Conservation (phyloP, 495 filamentous ascomycete species). For the Penicillium salamii region DNA sequence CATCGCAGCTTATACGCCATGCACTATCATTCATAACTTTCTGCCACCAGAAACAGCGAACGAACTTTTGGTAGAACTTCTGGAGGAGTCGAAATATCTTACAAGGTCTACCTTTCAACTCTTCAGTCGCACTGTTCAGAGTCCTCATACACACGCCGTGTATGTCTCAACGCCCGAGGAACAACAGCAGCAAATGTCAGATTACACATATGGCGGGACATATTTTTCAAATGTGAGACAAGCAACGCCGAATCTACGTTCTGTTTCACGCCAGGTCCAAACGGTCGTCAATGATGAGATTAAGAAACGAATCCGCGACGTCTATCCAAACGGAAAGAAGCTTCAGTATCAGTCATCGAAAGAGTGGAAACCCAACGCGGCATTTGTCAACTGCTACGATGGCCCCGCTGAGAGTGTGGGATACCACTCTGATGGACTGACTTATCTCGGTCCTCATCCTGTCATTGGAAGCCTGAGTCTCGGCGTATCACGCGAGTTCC, state of each 20-base stretch:
- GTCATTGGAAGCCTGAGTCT: slow-evolving; percentile 88
- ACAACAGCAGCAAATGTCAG: slow-evolving; percentile 58
- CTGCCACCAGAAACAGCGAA: slow-evolving; percentile 69
- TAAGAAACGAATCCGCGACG: slow-evolving; percentile 56
- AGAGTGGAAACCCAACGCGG: slow-evolving; percentile 80
- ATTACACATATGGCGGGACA: slow-evolving; percentile 82
- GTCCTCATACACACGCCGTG: slow-evolving; percentile 76
- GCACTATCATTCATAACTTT: slow-evolving; percentile 90
- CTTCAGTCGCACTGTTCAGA: slow-evolving; percentile 79
- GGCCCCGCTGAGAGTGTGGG: slow-evolving; percentile 79
- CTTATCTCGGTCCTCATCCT: slow-evolving; percentile 84
- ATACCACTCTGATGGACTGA: slow-evolving; percentile 88
- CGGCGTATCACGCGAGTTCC: slow-evolving; percentile 87
- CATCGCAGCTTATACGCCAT: slow-evolving; percentile 76
- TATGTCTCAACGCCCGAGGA: slow-evolving; percentile 73
- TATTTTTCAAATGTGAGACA: slow-evolving; percentile 70
- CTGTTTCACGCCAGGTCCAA: slow-evolving; percentile 64
- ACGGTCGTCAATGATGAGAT: slow-evolving; percentile 73
- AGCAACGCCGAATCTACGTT: slow-evolving; percentile 66
- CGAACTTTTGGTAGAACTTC: slow-evolving; percentile 67
- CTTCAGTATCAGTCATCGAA: slow-evolving; percentile 71
- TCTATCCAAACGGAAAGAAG: slow-evolving; percentile 65
- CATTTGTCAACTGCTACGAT: slow-evolving; percentile 90
- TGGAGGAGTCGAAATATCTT: slow-evolving; percentile 75
- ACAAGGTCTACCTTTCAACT: slow-evolving; percentile 72